Percentiles rank a stretch among this genome's conserved stretches.
phyloP scores from a whole-genome alignment of 257 asterid genomes.

The Osmanthus fragrans region DNA sequence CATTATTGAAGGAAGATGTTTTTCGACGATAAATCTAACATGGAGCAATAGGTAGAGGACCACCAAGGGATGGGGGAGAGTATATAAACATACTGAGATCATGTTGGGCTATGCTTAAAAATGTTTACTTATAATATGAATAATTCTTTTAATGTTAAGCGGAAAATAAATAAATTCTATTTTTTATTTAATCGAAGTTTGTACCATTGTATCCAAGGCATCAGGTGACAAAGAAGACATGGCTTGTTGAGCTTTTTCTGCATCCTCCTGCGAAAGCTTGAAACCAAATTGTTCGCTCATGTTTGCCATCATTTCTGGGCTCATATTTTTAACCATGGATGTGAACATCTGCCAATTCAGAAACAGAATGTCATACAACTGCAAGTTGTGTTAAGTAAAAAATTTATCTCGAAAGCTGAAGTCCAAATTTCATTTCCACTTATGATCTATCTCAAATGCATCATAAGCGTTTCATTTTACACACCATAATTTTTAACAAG shows the following conservation, averaged over 20 bases:
- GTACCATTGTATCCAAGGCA: conserved; percentile 88
- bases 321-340: conserved; percentile 83
- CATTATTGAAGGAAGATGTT: neutral
- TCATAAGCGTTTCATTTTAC: neutral
- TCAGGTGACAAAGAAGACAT: conserved; percentile 94
- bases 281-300: conserved; percentile 94
- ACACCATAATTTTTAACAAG: neutral
- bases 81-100: neutral
- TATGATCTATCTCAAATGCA: neutral
- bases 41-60: neutral
- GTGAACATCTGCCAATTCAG: conserved; percentile 75
- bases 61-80: neutral
- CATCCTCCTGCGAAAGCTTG: conserved; percentile 89
- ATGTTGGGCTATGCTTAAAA: neutral
- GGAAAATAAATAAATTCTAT: neutral
- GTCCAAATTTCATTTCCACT: neutral
- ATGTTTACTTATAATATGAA: neutral
- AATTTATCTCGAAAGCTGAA: neutral
- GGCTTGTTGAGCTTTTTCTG: conserved; percentile 98
- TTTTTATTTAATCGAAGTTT: neutral
- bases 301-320: conserved; percentile 94
- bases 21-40: neutral
- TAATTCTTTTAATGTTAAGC: neutral
- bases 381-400: neutral
- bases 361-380: neutral